A percentile compares a stretch with the other conserved stretches of the same genome.
phyloP scores from a whole-genome alignment of 2,329 filamentous ascomycete genomes.

The Fonsecaea erecta region DNA sequence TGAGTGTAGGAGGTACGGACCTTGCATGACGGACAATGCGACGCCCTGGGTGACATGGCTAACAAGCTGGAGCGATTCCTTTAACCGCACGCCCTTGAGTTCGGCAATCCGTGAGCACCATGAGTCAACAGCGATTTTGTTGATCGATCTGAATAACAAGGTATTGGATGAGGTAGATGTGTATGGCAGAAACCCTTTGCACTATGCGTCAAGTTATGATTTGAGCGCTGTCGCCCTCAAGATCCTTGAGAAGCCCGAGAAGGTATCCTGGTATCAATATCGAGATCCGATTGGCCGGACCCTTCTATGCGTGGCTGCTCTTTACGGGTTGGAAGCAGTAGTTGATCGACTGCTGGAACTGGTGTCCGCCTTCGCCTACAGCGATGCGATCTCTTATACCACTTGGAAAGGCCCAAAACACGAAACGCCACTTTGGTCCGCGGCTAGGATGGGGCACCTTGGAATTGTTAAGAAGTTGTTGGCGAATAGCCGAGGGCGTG shows the following conservation, averaged over 20 bases:
- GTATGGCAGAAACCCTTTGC: background rate
- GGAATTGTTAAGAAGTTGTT: constrained; percentile 10
- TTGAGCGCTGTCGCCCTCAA: background rate
- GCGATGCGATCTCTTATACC: background rate
- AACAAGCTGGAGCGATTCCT: background rate
- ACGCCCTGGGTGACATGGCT: background rate
- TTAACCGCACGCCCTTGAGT: background rate
- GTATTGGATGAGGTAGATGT: background rate
- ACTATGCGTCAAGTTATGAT: background rate
- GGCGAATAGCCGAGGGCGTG: background rate
- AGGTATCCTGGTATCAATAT: background rate
- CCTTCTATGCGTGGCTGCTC: background rate
- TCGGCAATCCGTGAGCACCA: background rate
- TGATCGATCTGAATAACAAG: background rate
- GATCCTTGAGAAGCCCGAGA: background rate
- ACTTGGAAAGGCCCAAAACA: background rate
- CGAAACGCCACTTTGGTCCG: background rate
- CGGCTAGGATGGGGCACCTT: background rate
- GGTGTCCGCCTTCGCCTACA: background rate
- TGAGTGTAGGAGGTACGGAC: background rate
- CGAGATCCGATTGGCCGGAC: background rate
- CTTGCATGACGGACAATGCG: background rate
- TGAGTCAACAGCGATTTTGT: background rate
- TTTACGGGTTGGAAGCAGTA: background rate
- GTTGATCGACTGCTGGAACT: constrained; percentile 5